A percentile compares a stretch with the other conserved stretches of the same genome.
phyloP scores from a whole-genome alignment of 148 eudicot genomes.

The Chenopodium quinoa region DNA sequence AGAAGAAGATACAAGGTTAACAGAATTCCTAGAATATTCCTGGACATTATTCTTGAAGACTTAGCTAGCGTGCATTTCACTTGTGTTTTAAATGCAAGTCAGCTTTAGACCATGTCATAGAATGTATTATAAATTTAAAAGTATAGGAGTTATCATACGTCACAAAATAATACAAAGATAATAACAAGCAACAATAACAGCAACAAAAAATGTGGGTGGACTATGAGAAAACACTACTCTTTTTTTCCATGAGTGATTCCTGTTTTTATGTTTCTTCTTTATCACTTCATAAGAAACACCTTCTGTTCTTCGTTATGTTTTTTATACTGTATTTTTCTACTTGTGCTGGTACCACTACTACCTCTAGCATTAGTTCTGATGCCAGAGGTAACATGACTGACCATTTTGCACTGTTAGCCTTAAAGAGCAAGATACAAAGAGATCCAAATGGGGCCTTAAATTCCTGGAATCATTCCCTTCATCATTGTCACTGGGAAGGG shows the following conservation, averaged over 20 bases:
- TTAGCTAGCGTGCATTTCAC: neutral
- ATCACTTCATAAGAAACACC: neutral
- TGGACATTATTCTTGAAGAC: neutral
- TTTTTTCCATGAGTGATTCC: neutral
- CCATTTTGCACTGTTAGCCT: neutral
- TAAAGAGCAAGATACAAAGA: neutral
- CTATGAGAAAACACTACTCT: too few species aligned
- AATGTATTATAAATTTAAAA: neutral
- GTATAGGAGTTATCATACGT: neutral
- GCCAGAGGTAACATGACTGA: neutral
- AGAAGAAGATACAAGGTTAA: neutral
- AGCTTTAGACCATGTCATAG: neutral
- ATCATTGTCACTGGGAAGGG: neutral
- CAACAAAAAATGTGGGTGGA: too few species aligned
- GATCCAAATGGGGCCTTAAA: neutral
- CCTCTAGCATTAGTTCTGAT: neutral
- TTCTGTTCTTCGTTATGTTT: neutral
- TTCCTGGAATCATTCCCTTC: neutral
- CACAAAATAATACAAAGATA: neutral
- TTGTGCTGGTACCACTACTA: neutral
- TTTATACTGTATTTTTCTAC: neutral
- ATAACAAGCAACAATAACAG: too few species aligned
- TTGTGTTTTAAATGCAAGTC: neutral
- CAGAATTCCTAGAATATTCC: neutral
- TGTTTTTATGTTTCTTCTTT: neutral